Percentiles rank a stretch among this genome's conserved stretches.
Conservation (phyloP, 495 filamentous ascomycete genomes). For the Symbiotaphrina buchneri region DNA sequence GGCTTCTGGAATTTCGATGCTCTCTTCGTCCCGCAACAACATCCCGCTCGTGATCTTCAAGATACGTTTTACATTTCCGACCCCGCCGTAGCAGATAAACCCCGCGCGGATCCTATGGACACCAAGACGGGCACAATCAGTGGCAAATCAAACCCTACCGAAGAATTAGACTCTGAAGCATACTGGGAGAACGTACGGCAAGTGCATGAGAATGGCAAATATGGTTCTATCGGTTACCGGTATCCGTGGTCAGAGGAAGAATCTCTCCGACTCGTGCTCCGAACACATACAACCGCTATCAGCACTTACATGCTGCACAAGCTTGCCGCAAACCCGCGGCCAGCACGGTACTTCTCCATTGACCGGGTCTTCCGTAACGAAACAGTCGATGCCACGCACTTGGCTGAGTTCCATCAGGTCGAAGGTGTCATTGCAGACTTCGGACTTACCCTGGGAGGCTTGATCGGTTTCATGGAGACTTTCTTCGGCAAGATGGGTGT, state of each 20-base stretch:
- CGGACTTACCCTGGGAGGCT: conserved; percentile 65
- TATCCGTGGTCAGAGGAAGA: conserved; percentile 87
- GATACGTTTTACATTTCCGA: conserved; percentile 98
- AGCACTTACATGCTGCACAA: conserved; percentile 77
- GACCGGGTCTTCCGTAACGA: conserved; percentile 95
- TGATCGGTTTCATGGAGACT: conserved; percentile 91
- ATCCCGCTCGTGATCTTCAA: conserved; percentile 87
- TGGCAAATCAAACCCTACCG: conserved; percentile 9
- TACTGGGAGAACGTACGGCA: conserved; percentile 74
- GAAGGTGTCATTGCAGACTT: conserved; percentile 98
- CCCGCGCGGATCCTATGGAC: conserved; percentile 40
- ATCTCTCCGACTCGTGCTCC: conserved; percentile 68
- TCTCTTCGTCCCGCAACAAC: conserved; percentile 93
- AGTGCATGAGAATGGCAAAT: conserved; percentile 72
- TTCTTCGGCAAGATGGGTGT: conserved; percentile 97
- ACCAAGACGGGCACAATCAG: conserved; percentile 17
- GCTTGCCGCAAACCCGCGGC: conserved; percentile 55
- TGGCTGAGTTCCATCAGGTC: conserved; percentile 96
- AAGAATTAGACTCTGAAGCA: conserved; percentile 41
- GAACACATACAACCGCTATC: conserved; percentile 88
- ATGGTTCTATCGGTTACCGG: conserved; percentile 82
- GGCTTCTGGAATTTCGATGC: conserved; percentile 99
- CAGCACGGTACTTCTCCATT: conserved; percentile 90
- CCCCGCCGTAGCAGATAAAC: conserved; percentile 51
- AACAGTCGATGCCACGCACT: conserved; percentile 85